phyloP scores from a whole-genome alignment of 2,329 filamentous ascomycete species.

The Colletotrichum filicis region DNA sequence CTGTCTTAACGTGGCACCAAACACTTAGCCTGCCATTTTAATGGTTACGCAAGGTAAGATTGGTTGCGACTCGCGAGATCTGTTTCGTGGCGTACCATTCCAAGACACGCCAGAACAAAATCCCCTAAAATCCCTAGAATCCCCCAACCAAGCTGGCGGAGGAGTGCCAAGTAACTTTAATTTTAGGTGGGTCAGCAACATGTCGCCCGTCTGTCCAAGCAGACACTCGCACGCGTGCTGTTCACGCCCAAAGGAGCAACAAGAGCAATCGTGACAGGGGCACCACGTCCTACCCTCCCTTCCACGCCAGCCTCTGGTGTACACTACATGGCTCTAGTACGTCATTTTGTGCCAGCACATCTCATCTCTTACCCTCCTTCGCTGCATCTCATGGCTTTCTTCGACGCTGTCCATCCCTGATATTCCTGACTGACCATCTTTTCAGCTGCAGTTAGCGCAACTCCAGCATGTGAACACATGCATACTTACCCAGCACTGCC shows the following conservation, averaged over 20 bases:
- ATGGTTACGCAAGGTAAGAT: conserved; percentile 9
- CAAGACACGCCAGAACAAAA: conserved; percentile 27
- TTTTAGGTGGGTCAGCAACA: conserved; percentile 18
- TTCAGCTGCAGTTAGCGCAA: background rate
- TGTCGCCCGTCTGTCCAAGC: conserved; percentile 11
- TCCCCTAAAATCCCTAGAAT: conserved; percentile 1
- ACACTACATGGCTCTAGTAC: conserved; percentile 10
- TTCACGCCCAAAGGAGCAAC: conserved; percentile 13
- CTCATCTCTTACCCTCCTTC: conserved; percentile 18
- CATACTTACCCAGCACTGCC: background rate
- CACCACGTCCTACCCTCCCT: conserved; percentile 9
- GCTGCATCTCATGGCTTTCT: conserved; percentile 23
- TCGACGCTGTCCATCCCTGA: background rate
- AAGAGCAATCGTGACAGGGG: conserved; percentile 9
- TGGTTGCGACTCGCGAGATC: conserved; percentile 20
- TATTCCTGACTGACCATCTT: background rate
- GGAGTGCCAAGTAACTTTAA: conserved; percentile 36
- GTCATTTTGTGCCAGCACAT: conserved; percentile 33
- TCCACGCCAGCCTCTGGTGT: background rate
- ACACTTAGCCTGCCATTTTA: background rate
- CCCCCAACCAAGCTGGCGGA: conserved; percentile 32
- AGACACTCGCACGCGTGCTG: background rate
- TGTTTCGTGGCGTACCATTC: conserved; percentile 29
- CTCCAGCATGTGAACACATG: background rate
- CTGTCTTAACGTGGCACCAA: background rate